Evolutionary conservation across 768 basidiomycete genomes (phyloP), one percentile per base, ranked within the genome.

Genomic region (Trametes gibbosa): DNA sequence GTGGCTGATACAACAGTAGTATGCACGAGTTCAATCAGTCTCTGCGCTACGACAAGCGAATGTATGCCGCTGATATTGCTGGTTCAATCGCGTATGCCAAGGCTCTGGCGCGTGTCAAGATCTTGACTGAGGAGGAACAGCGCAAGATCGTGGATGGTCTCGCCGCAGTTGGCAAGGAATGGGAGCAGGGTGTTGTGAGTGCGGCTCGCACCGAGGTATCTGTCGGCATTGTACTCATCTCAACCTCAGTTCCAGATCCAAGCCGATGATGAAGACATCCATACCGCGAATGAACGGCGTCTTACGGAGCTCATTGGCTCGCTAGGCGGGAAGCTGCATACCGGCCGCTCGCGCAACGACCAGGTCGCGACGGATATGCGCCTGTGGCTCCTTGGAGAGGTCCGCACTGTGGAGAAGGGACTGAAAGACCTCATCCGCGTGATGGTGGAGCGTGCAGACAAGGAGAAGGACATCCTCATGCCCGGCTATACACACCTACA

Each of bases 1-100:
- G 53, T 62, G 49, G 53, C 34, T 69, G 55, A 37, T 58, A 25
- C 34, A 2, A 51, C 32, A 14, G 13, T 3, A 37, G 59, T 24
- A 98, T 98, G 96, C 93, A 97, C 73, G 90, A 86, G 29, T 98
- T 96, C 79, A 98, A 98, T 72, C 93, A 98, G 72, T 98, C 95
- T 24, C 79, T 99, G 65, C 86, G 83, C 63, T 99, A 98, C 74
- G 96, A 98, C 72, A 85, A 91, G 72, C 83, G 92, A 41, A 98
- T 99, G 95, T 84, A 95, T 70, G 82, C 84, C 10, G 94, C 85
- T 24, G 97, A 99, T 67, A 90, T 98, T 64, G 82, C 79, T 55
- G 96, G 96, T 1, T 98, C 96, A 17, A 95, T 97, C 69, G 96
- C 97, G 3, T 98, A 98, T 72, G 87, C 97, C 29, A 96, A 92